These are phyloP conservation scores for Neofusicoccum umdonicola DNA, from an alignment of 2,329 filamentous ascomycete genomes.

Conservation along the genomic window DNA sequence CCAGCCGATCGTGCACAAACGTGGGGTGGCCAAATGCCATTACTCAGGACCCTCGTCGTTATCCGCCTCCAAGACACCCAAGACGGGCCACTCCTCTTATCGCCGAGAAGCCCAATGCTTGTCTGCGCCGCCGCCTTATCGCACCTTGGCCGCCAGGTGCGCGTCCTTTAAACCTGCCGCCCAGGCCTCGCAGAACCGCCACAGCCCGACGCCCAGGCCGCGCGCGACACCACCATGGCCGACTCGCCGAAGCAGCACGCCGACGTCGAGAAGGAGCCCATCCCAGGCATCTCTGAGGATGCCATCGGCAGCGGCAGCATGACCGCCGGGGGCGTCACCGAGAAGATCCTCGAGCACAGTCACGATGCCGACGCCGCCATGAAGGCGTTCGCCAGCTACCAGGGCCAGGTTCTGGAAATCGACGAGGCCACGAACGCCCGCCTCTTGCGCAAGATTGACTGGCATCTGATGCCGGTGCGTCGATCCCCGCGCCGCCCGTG, in stretches of 20 bases:
- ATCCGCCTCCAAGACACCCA: not conserved
- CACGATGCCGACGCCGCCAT: constrained; percentile 61
- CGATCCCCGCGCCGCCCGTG: not conserved
- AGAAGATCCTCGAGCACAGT: constrained; percentile 40
- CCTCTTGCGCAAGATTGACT: constrained; percentile 62
- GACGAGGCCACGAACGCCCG: constrained; percentile 58
- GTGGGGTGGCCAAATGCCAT: not conserved
- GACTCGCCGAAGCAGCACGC: not conserved
- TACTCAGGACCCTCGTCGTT: not conserved
- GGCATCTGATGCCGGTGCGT: constrained; percentile 56
- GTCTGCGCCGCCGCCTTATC: not conserved
- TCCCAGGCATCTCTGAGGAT: not conserved
- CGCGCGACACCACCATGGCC: not conserved
- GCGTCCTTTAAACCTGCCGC: not conserved
- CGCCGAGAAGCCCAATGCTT: constrained; percentile 9
- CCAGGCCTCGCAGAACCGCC: not conserved
- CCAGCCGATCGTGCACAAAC: not conserved
- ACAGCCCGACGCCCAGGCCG: not conserved
- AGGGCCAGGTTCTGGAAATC: constrained; percentile 53
- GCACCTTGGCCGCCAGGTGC: not conserved
- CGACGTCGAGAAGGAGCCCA: constrained; percentile 13
- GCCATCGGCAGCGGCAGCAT: not conserved
- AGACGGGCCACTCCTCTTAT: not conserved
- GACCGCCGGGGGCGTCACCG: not conserved
- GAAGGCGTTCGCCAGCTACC: constrained; percentile 52